Base-by-base conservation (phyloP, 805 yeast genomes). In the Metschnikowia baotianmanensis region DNA sequence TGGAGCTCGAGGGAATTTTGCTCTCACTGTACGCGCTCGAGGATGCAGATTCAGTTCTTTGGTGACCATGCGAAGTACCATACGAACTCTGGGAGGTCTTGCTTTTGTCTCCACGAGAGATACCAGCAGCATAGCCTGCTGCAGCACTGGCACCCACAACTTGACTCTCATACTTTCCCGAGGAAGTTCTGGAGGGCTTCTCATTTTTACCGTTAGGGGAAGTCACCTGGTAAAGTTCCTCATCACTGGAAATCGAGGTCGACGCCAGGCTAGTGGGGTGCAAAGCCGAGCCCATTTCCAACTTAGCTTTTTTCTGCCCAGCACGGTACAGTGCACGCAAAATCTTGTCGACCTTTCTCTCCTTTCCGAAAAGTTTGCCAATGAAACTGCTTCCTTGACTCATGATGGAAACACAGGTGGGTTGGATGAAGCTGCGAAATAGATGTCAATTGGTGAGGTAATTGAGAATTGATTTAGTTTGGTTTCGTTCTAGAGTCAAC, bases 301-400 rank as follows among this genome's bases (percentile, higher is more conserved):
- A 17, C 23, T 35, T 34, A 10, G 41, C 51, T 31, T 35, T 38
- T 17, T 27, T 39, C 30, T 45, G 26, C 12, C 51, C 52, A 3
- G 52, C 51, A 17, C 46, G 46, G 43, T 48, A 41, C 46, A 40
- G 43, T 10, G 42, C 47, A 17, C 43, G 28, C 24, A 38, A 28
- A 22, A 47, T 27, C 12, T 36, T 42, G 38, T 46, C 51, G 29
- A 37, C 40, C 12, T 37, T 34, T 25, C 37, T 42, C 23, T 34
- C 26, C 19, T 33, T 38, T 10, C 42, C 36, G 15, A 42, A 38
- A 16, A 48, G 38, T 33, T 48, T 48, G 9, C 43, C 47, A 10
- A 48, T 40, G 33, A 48, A 39, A 16, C 42, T 45, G 19, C 39
- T 40, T n/a, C 40, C 45, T 32, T 42, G 47, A 25, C 39, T 40